Evolutionary conservation across 331 rosid genomes (phyloP).

Genomic region (Quercus phellos): DNA sequence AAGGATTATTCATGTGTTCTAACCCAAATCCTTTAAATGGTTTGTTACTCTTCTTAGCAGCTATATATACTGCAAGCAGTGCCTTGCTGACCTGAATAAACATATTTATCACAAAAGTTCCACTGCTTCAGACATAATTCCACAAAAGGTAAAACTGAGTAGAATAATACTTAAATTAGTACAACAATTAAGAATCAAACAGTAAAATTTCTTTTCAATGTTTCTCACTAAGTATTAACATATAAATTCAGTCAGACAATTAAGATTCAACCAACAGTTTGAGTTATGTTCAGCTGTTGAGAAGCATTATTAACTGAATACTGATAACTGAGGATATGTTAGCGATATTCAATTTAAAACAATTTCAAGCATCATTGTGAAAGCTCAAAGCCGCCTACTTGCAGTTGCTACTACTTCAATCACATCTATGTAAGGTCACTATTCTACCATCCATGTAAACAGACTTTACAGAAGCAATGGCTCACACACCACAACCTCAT

Average conservation of each 20-base stretch:
- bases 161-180: conserved; percentile 12
- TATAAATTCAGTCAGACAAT: conserved; percentile 2
- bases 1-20: conserved; percentile 79
- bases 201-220: not conserved
- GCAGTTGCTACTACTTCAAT: not conserved
- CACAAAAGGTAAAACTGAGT: not conserved
- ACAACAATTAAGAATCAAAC: not conserved
- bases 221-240: not conserved
- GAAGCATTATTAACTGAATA: not conserved
- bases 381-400: not conserved
- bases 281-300: conserved; percentile 1
- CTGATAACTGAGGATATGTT: not conserved
- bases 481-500: not conserved
- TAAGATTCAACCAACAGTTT: not conserved
- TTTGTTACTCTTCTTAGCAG: conserved; percentile 53
- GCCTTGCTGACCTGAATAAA: conserved; percentile 85
- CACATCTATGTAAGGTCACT: not conserved
- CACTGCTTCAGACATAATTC: not conserved
- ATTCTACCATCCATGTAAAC: not conserved
- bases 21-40: conserved; percentile 77
- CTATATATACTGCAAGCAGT: conserved; percentile 57
- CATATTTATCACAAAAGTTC: conserved; percentile 20
- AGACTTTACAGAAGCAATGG: not conserved
- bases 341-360: not conserved
- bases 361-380: not conserved